These are phyloP conservation scores for Lachnellula arida DNA, from an alignment of 2,329 filamentous ascomycete genomes.

Conservation along the genomic window DNA sequence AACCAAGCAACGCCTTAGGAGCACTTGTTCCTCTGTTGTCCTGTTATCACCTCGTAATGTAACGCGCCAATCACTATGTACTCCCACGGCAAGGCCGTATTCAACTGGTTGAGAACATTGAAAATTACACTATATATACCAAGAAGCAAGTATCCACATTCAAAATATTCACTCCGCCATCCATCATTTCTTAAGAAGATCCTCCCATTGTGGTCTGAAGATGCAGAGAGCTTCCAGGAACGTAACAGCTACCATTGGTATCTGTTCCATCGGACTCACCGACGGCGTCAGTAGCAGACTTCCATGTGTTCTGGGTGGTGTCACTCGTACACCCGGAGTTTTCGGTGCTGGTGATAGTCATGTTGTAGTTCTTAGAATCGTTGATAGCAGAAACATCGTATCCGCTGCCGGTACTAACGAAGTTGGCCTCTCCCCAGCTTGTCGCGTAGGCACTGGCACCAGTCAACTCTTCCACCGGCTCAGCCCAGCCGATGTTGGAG, in stretches of 20 bases:
- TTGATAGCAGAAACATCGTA: constrained; percentile 31
- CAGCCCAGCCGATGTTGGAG: constrained; percentile 24
- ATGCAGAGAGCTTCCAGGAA: constrained; percentile 19
- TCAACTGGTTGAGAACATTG: constrained; percentile 1
- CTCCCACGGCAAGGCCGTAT: background rate
- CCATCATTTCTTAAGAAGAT: constrained; percentile 5
- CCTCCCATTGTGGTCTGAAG: constrained; percentile 28
- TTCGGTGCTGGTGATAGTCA: constrained; percentile 27
- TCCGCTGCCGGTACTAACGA: constrained; percentile 22
- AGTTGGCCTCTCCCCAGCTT: constrained; percentile 28
- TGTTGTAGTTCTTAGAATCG: constrained; percentile 26
- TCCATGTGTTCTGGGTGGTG: constrained; percentile 28
- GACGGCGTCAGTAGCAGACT: constrained; percentile 22
- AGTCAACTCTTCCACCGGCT: constrained; percentile 12
- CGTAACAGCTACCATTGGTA: constrained; percentile 24
- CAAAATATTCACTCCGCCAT: background rate
- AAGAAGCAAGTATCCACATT: constrained; percentile 12
- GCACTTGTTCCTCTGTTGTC: background rate
- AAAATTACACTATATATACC: constrained; percentile 23
- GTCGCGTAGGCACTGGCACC: constrained; percentile 22
- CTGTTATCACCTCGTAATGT: background rate
- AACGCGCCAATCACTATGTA: constrained; percentile 6
- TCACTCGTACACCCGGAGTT: constrained; percentile 23
- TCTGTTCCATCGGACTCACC: constrained; percentile 18
- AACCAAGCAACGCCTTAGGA: background rate